Evolutionary conservation across 1,139 yeast genomes (phyloP), one percentile per base, ranked within the genome.

Genomic region (Waltiozyma sp.): DNA sequence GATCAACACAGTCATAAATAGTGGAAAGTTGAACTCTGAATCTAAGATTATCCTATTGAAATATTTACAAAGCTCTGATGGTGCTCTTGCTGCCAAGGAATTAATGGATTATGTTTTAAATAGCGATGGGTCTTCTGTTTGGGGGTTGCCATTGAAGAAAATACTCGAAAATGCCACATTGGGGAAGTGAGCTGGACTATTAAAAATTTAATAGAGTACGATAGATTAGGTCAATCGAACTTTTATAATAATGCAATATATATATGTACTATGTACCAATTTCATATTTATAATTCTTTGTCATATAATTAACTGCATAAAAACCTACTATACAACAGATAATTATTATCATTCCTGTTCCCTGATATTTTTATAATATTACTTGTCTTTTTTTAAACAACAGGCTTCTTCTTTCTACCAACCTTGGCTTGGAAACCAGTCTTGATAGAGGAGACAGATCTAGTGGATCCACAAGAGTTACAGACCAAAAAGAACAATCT

Each of bases 371-470:
- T 8, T 5, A 21, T 21, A 21, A 21, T 21, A 21, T 21, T 21
- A 21, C 23, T 21, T 21, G 23, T 21, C 23, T 21, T 5, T 36
- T 33, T 37, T 46, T 38, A 51, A 38, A 42, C 48, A 35, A 19
- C 37, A 21, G 48, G 41, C 51, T 69, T 80, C 79, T 74, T 79
- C 74, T 84, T 79, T 66, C 80, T 77, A 54, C 87, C 84, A 63
- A 83, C 79, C 66, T 87, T 83, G 54, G 98, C 99, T 72, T 89
- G 96, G 95, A 87, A 91, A 80, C 99, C 99, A 44, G 96, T 86
- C 78, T 93, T 91, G 68, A 93, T 93, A 41, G 96, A 87, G 53
- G 95, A 81, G 48, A 91, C 99, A 41, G 97, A 88, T 71, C 96
- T 82, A 45, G 96, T 82, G 41, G 96, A 86, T 54, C 98, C 98